Evolutionary conservation across 2,329 filamentous ascomycete species (phyloP), one percentile per base, ranked within the genome.

Genomic region (Microcyclospora tardicrescens): DNA sequence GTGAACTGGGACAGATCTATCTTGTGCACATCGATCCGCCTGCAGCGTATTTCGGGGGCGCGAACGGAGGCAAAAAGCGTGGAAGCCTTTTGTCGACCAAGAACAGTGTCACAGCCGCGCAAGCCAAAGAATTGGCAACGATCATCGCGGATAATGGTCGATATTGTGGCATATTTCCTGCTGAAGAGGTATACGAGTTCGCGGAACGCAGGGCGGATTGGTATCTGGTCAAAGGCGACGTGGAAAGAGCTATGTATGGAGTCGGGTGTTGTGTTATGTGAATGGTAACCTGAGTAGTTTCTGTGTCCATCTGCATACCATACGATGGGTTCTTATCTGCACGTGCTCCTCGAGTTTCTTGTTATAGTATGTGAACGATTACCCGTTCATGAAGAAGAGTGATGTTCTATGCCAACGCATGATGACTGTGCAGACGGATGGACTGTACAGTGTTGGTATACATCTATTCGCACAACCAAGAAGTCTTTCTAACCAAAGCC

Each of bases 171-270:
- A 83, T 98, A 35, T 95, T 96, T 55, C 74, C 87, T 14, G 84
- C 89, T 0, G 91, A 98, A 60, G 91, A 98, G 66, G 91, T 96
- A 3, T 94, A 94, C 54, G 89, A 96, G 66, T 98, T 93, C 65
- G 91, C 89, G 1, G 86, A 95, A 62, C 69, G 91, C 49, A 70
- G 91, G 50, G 87, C 87, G 36, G 91, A 98, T 64, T 98, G 91
- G 91, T 94, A 91, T 58, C 73, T 81, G 51, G 84, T 98, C 10
- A 82, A 81, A 65, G 77, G 75, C 47, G 77, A 86, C 46, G 91
- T 98, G 5, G 91, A 98, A 68, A 81, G 83, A 62, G 86, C 86
- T 44, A 95, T 98, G 86, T 96, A 95, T 63, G 91, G 91, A 4
- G 75, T 94, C 59, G 89, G 91, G 43, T 98, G 91, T 61, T 60